Base-by-base conservation (phyloP, 352 stramenopile species). In the Pythium chondricola region DNA sequence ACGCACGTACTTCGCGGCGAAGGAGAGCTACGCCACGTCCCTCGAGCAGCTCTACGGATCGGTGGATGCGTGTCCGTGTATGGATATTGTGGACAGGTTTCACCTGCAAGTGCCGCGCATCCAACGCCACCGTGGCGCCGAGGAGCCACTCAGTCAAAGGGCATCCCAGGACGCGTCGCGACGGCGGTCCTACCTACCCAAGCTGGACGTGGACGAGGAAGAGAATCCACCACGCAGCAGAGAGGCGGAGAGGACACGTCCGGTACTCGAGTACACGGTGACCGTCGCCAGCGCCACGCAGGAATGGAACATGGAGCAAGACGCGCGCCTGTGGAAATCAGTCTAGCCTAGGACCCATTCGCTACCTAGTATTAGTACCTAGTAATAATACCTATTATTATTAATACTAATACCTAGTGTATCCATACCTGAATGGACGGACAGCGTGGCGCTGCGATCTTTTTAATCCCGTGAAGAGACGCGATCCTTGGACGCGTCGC, bases 221-320 rank as follows among this genome's bases (percentile, higher is more conserved):
- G 46, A 18, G 18, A 18, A 52, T 9, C 29, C 25, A 5, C n/a
- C n/a, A n/a, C n/a, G n/a, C n/a, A n/a, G n/a, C n/a, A n/a, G n/a
- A n/a, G 44, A 42, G n/a, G 21, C 16, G 16, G 39, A 59, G 29
- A 42, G 6, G 16, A 20, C 30, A 27, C 21, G 21, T 33, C 36
- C 45, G 11, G 39, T 49, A 13, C n/a, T 52, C 1, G 29, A 44
- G 42, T 85, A 69, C 47, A 67, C 48, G 0, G 65, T 53, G 22
- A 61, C 60, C 0, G 41, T 82, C 31, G 53, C 48, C 14, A 71
- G 68, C 20, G 27, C 61, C 17, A 72, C 57, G 33, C 70, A 82
- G 42, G 31, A 71, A 33, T 85, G 73, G 73, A 59, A 65, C 49
- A 68, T 85, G 24, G 45, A 58, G 16, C 59, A 83, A 25, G 66